phyloP scores from a whole-genome alignment of 2,329 filamentous ascomycete genomes.

The Geosmithia putterillii region DNA sequence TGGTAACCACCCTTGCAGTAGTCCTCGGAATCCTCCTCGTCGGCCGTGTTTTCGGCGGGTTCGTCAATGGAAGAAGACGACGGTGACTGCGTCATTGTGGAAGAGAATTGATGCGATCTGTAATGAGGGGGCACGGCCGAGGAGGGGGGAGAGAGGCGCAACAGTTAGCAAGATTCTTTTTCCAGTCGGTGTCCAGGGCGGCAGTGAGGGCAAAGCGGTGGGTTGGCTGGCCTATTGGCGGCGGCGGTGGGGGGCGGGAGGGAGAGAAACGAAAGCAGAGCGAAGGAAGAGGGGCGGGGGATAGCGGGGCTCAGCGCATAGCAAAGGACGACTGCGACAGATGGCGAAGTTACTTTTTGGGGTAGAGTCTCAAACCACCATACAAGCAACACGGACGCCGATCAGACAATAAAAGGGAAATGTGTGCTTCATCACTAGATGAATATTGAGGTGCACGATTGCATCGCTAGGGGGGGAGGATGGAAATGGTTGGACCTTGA shows the following conservation, averaged over 20 bases:
- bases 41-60: conserved; percentile 79
- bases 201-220: neutral
- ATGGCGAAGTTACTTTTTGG: neutral
- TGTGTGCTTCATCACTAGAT: neutral
- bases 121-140: neutral
- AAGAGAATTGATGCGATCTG: conserved; percentile 42
- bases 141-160: conserved; percentile 1
- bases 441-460: neutral
- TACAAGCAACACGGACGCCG: neutral
- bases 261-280: neutral
- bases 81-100: conserved; percentile 58
- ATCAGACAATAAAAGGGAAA: neutral
- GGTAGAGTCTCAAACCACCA: neutral
- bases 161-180: neutral
- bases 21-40: conserved; percentile 97
- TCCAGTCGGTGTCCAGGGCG: neutral
- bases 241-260: neutral
- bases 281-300: neutral
- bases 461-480: neutral
- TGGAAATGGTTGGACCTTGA: conserved; percentile 18
- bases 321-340: neutral
- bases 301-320: neutral
- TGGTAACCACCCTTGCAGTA: conserved; percentile 99
- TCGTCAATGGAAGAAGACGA: conserved; percentile 74
- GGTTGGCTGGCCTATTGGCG: neutral